A percentile compares a stretch with the other conserved stretches of the same genome.
Conservation (phyloP, 2,329 filamentous ascomycete genomes). For the Salinomyces thailandicus region DNA sequence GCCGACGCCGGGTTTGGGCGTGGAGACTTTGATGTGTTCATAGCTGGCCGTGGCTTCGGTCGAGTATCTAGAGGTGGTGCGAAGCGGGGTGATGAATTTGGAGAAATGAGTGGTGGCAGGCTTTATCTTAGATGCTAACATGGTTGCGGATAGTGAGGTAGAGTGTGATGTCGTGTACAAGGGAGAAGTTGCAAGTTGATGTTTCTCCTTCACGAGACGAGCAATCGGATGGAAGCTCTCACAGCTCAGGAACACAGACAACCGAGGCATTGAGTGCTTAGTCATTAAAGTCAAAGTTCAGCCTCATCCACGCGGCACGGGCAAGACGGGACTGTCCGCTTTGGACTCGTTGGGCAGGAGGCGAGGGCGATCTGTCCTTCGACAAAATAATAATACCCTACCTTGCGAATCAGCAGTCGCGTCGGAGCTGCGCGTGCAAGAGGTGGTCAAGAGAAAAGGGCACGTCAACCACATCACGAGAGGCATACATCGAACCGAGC, state of each 20-base stretch:
- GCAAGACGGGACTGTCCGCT: not conserved
- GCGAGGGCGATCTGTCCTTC: not conserved
- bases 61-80: slow-evolving; percentile 42
- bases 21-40: slow-evolving; percentile 72
- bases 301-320: not conserved
- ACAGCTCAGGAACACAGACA: not conserved
- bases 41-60: slow-evolving; percentile 46
- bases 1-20: slow-evolving; percentile 78
- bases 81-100: slow-evolving; percentile 46
- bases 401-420: too few relatives aligned
- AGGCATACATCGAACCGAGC: too few relatives aligned
- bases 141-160: too few relatives aligned
- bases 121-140: slow-evolving; percentile 35
- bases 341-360: not conserved
- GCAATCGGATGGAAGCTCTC: slow-evolving; percentile 4
- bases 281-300: not conserved
- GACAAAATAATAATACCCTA: not conserved
- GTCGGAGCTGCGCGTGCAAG: too few relatives aligned
- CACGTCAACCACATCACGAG: too few relatives aligned
- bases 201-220: not conserved
- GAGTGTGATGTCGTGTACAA: too few relatives aligned
- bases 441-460: too few relatives aligned
- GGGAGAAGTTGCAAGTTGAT: too few relatives aligned
- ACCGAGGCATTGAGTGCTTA: slow-evolving; percentile 1
- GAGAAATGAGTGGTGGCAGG: slow-evolving; percentile 53